A percentile compares a stretch with the other conserved stretches of the same genome.
phyloP scores from a whole-genome alignment of 345 rosid genomes.

The Dimocarpus longan region DNA sequence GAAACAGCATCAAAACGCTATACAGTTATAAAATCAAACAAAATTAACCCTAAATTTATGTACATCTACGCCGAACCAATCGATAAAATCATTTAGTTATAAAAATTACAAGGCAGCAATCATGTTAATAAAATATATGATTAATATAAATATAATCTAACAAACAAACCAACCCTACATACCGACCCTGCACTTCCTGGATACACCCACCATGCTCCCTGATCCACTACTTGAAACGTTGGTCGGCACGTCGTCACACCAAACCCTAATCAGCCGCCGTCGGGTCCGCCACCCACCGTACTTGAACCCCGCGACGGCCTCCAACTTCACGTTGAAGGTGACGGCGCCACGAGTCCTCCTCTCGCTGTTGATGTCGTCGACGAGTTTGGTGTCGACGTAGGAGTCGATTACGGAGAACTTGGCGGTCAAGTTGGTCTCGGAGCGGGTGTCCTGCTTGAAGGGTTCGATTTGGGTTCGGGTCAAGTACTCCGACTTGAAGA shows the following conservation, averaged over 20 bases:
- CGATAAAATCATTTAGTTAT: not conserved
- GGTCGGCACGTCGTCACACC: constrained; percentile 46
- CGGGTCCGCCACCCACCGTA: constrained; percentile 56
- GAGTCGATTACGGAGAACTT: constrained; percentile 41
- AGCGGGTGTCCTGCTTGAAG: constrained; percentile 55
- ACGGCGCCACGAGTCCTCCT: constrained; percentile 41
- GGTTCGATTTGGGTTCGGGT: constrained; percentile 55
- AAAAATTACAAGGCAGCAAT: too few relatives aligned
- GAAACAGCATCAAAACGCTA: not conserved
- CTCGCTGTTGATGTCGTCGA: constrained; percentile 41
- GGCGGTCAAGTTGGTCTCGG: constrained; percentile 37
- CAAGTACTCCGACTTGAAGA: constrained; percentile 31
- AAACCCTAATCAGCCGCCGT: constrained; percentile 43
- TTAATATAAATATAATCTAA: not conserved
- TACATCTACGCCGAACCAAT: constrained; percentile 4
- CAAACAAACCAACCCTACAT: constrained; percentile 23
- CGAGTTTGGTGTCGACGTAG: constrained; percentile 37
- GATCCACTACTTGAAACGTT: constrained; percentile 44
- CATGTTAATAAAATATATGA: not conserved
- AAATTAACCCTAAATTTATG: not conserved
- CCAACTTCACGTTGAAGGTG: constrained; percentile 46
- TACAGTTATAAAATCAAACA: too few relatives aligned
- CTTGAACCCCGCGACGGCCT: constrained; percentile 45
- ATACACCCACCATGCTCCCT: constrained; percentile 59
- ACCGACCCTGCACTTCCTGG: constrained; percentile 40